Evolutionary conservation across 441 rosid genomes (phyloP).

Genomic region (Populus hybrid): DNA sequence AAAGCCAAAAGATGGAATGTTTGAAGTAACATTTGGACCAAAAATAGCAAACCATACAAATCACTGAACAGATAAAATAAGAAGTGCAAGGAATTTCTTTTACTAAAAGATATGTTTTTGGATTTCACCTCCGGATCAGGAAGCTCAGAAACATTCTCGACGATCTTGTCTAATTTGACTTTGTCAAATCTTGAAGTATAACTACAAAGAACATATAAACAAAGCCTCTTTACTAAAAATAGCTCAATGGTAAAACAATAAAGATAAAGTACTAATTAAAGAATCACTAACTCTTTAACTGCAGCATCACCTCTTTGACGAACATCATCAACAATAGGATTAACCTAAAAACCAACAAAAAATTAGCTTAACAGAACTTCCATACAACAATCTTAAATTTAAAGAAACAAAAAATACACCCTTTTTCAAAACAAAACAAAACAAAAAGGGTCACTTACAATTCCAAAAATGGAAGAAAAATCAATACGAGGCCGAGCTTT

Average conservation of each 20-base stretch:
- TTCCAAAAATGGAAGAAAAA: constrained; percentile 65
- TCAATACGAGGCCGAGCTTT: constrained; percentile 92
- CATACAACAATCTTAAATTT: background rate
- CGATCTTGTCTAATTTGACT: constrained; percentile 53
- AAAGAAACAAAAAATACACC: background rate
- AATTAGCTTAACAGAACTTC: background rate
- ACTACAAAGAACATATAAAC: constrained; percentile 33
- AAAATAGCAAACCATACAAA: constrained; percentile 8
- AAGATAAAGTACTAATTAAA: background rate
- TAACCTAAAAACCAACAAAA: constrained; percentile 34
- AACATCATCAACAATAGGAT: constrained; percentile 80
- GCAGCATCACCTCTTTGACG: constrained; percentile 77
- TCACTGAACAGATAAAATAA: background rate
- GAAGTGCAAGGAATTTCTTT: background rate
- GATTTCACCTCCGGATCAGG: constrained; percentile 61
- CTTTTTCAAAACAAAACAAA: background rate
- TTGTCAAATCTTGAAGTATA: constrained; percentile 81
- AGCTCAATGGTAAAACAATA: background rate
- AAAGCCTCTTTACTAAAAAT: background rate
- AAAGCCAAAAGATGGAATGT: background rate
- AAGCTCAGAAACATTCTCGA: constrained; percentile 66
- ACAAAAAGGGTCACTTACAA: constrained; percentile 46
- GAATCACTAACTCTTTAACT: constrained; percentile 62
- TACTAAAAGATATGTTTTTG: background rate
- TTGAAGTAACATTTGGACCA: constrained; percentile 1